Percentiles rank a stretch among this genome's conserved stretches.
Evolutionary conservation across 805 yeast species (phyloP).

Genomic region (Candida chauliodis): DNA sequence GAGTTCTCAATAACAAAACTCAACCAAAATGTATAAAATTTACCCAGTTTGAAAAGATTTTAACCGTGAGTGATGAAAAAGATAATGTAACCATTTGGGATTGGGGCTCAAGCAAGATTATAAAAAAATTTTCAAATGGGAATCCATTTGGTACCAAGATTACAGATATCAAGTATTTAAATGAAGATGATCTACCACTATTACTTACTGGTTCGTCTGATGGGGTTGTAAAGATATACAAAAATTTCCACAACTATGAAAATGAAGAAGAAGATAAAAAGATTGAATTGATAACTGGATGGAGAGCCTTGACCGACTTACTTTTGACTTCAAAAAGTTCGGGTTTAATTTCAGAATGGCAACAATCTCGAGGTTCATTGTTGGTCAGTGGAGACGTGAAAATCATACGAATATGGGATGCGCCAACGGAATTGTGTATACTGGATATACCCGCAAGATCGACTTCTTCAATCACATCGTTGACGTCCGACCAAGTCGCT

Average conservation of each 20-base stretch:
- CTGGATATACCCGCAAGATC: conserved; percentile 90
- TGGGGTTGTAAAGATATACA: conserved; percentile 86
- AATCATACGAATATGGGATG: conserved; percentile 92
- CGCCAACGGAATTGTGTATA: conserved; percentile 84
- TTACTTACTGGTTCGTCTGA: conserved; percentile 87
- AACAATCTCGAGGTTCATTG: conserved; percentile 87
- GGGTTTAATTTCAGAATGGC: conserved; percentile 93
- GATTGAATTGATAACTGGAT: conserved; percentile 70
- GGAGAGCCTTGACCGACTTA: conserved; percentile 91
- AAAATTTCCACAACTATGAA: conserved; percentile 57
- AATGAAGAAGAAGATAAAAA: conserved; percentile 15
- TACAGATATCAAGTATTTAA: conserved; percentile 79
- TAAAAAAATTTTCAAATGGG: conserved; percentile 73
- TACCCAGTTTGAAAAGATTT: conserved; percentile 84
- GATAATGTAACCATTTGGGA: conserved; percentile 86
- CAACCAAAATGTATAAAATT: conserved; percentile 78
- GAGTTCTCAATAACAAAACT: conserved; percentile 63
- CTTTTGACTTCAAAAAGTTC: conserved; percentile 75
- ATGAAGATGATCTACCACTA: conserved; percentile 89
- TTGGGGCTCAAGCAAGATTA: conserved; percentile 61
- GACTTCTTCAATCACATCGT: conserved; percentile 78
- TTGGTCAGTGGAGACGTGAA: conserved; percentile 94
- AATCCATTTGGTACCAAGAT: conserved; percentile 86
- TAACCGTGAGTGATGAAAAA: conserved; percentile 77
- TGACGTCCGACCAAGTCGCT: conserved; percentile 93